These are phyloP conservation scores for Candida andamanensis DNA, from an alignment of 805 yeast species.

Conservation along the genomic window DNA sequence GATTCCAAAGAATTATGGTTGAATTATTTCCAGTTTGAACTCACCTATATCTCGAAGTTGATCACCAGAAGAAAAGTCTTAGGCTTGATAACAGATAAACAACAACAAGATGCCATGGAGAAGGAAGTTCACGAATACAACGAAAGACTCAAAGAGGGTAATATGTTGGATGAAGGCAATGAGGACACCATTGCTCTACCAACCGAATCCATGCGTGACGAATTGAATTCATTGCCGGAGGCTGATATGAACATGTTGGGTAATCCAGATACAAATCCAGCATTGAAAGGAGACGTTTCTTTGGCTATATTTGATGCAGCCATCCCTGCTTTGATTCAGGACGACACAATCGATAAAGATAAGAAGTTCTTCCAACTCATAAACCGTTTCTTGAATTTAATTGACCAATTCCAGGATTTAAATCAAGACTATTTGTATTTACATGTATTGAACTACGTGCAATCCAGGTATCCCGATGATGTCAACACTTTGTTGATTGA, in stretches of 20 bases:
- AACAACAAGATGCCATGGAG: slow-evolving; percentile 49
- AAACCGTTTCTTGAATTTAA: slow-evolving; percentile 43
- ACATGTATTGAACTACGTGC: slow-evolving; percentile 57
- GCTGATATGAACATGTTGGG: slow-evolving; percentile 84
- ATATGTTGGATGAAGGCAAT: slow-evolving; percentile 17
- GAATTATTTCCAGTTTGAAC: slow-evolving; percentile 82
- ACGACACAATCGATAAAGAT: slow-evolving; percentile 2
- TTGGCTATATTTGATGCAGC: slow-evolving; percentile 36
- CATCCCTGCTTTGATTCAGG: slow-evolving; percentile 24
- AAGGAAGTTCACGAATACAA: slow-evolving; percentile 38
- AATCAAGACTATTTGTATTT: slow-evolving; percentile 62
- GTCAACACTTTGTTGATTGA: slow-evolving; percentile 46
- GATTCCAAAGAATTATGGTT: slow-evolving; percentile 73
- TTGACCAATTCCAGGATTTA: slow-evolving; percentile 66
- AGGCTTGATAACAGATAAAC: slow-evolving; percentile 70
- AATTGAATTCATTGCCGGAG: slow-evolving; percentile 74
- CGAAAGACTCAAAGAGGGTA: slow-evolving; percentile 21
- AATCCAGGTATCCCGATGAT: slow-evolving; percentile 33
- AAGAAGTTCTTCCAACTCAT: slow-evolving; percentile 36
- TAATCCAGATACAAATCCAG: slow-evolving; percentile 75
- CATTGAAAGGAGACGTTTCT: slow-evolving; percentile 51
- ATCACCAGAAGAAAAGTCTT: slow-evolving; percentile 78
- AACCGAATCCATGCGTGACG: slow-evolving; percentile 54
- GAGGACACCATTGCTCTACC: slow-evolving; percentile 43
- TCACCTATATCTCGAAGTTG: slow-evolving; percentile 77